These are phyloP conservation scores for Tuber borchii DNA, from an alignment of 495 filamentous ascomycete genomes.

Conservation along the genomic window DNA sequence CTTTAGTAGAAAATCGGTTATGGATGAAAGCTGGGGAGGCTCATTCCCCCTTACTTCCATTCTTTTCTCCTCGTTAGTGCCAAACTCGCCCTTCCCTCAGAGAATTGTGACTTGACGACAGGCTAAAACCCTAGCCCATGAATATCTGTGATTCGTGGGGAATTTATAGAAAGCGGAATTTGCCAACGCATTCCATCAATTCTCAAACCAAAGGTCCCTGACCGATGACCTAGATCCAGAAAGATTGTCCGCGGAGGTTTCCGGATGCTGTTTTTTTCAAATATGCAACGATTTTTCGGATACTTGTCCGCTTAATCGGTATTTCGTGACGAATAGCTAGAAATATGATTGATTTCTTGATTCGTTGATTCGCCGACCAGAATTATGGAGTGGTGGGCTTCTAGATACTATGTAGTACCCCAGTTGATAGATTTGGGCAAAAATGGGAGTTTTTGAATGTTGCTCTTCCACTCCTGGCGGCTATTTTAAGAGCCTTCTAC, in stretches of 20 bases:
- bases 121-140: neutral
- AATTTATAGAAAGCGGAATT: neutral
- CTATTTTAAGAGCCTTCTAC: neutral
- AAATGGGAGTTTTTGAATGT: neutral
- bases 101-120: neutral
- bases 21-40: neutral
- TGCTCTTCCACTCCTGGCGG: neutral
- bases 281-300: neutral
- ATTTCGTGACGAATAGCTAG: neutral
- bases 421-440: neutral
- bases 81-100: neutral
- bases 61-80: neutral
- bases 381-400: neutral
- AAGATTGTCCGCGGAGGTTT: neutral
- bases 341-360: neutral
- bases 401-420: neutral
- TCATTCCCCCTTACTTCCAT: neutral
- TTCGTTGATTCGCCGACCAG: neutral
- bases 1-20: neutral
- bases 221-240: neutral
- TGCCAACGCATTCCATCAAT: conserved; percentile 2
- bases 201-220: neutral
- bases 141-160: neutral
- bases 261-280: neutral
- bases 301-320: neutral